phyloP scores from a whole-genome alignment of 306 rosid genomes.

The Begonia masoniana region DNA sequence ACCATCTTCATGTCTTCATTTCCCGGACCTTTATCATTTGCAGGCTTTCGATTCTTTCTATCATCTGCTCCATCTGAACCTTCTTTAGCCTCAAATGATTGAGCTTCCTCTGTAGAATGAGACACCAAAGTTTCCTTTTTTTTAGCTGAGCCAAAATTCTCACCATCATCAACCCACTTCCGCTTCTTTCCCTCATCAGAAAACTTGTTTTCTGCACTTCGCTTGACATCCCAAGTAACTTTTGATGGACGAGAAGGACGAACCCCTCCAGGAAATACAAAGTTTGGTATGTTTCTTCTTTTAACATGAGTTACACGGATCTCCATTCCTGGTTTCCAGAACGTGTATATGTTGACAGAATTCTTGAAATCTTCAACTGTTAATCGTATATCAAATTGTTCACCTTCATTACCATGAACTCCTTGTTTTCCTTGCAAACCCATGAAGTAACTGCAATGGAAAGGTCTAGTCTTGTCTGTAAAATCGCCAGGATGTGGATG shows the following conservation, averaged over 20 bases:
- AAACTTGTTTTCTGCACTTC: slow-evolving; percentile 38
- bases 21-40: too few relatives aligned
- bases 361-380: slow-evolving; percentile 72
- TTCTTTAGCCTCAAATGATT: too few relatives aligned
- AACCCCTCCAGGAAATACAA: slow-evolving; percentile 69
- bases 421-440: slow-evolving; percentile 90
- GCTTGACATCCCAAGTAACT: slow-evolving; percentile 44
- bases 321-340: slow-evolving; percentile 67
- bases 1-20: too few relatives aligned
- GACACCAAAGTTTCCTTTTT: slow-evolving; percentile 23
- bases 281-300: slow-evolving; percentile 59
- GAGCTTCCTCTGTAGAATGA: slow-evolving; percentile 25
- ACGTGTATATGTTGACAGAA: slow-evolving; percentile 41
- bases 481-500: slow-evolving; percentile 94
- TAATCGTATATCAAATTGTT: slow-evolving; percentile 63
- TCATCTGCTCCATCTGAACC: too few relatives aligned
- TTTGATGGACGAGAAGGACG: slow-evolving; percentile 50
- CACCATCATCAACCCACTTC: slow-evolving; percentile 40
- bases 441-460: slow-evolving; percentile 78
- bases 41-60: too few relatives aligned
- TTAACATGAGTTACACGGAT: slow-evolving; percentile 69
- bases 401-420: slow-evolving; percentile 51
- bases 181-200: slow-evolving; percentile 45
- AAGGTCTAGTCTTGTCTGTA: slow-evolving; percentile 61
- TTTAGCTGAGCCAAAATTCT: slow-evolving; percentile 21